phyloP scores from a whole-genome alignment of 345 rosid species.

The Lepidium didymum region DNA sequence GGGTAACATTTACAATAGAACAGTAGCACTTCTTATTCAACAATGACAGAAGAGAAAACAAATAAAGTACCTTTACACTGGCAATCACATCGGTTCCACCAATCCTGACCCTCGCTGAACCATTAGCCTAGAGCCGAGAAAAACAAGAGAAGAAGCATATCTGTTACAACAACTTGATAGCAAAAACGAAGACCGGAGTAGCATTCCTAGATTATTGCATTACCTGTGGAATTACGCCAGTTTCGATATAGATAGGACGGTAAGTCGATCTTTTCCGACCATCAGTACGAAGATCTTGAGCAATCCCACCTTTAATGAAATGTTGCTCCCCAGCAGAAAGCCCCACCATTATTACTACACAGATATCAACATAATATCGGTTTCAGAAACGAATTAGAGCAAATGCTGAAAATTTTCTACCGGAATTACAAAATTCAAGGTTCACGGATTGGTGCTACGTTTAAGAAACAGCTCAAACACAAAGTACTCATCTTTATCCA shows the following conservation, averaged over 20 bases:
- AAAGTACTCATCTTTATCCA: not conserved
- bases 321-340: conserved; percentile 65
- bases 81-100: conserved; percentile 93
- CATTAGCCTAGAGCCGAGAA: conserved; percentile 59
- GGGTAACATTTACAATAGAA: not conserved
- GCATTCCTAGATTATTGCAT: not conserved
- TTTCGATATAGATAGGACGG: conserved; percentile 62
- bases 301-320: conserved; percentile 76
- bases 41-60: not conserved
- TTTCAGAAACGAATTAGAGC: not conserved
- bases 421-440: not conserved
- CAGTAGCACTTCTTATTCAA: not conserved
- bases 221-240: conserved; percentile 90
- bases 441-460: not conserved
- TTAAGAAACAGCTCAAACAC: conserved; percentile 6
- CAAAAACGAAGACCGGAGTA: not conserved
- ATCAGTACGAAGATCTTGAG: conserved; percentile 75
- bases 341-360: conserved; percentile 52
- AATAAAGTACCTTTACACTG: conserved; percentile 68
- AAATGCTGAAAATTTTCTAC: not conserved
- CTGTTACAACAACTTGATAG: not conserved
- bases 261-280: conserved; percentile 64
- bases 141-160: not conserved
- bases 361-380: not conserved
- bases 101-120: conserved; percentile 71